Base-by-base conservation (phyloP, 208 protist genomes). In the Jaenimonas drosophilae region DNA sequence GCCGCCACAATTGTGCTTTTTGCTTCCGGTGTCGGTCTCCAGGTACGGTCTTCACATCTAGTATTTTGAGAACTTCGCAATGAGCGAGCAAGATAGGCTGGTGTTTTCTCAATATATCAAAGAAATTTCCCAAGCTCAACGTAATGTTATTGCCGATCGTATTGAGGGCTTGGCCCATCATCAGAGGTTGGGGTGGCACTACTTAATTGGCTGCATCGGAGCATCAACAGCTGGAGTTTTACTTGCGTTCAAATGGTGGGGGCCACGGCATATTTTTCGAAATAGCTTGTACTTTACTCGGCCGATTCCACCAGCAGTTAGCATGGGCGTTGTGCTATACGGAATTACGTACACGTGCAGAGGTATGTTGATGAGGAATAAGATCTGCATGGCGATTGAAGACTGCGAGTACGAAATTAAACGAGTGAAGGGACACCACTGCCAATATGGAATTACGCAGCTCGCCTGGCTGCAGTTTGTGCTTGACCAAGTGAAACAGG, bases 361-460 rank as follows among this genome's bases (percentile, higher is more conserved):
- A 16, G 76, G 76, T 14, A 89, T 91, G 81, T 58, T 91, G 6
- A 94, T 94, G 72, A 58, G 78, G 20, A 88, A 85, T 46, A 64
- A 76, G 3, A 88, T 91, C 55, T 88, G 77, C 34, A 87, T 70
- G 32, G 79, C 85, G 65, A 94, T 94, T 49, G 87, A 94, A 33
- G 87, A 94, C 54, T 94, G 90, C 41, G 87, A 94, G 33, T 94
- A 94, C 45, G 87, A 94, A 48, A 47, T 94, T 26, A 94, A 94
- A 32, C 65, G 79, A 24, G 79, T 91, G n/a, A 89, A 83, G 45
- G 87, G 70, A 0, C 87, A 94, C 44, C 87, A 94, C 42, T 89
- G 79, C 48, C 66, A 89, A 42, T 76, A 88, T 38, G 87, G 87
- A 14, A 73, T 91, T 36, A 69, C 65, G 3, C 87, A 94, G 46